Conservation (phyloP, 805 yeast species). For the Kazachstania psychrophila region DNA sequence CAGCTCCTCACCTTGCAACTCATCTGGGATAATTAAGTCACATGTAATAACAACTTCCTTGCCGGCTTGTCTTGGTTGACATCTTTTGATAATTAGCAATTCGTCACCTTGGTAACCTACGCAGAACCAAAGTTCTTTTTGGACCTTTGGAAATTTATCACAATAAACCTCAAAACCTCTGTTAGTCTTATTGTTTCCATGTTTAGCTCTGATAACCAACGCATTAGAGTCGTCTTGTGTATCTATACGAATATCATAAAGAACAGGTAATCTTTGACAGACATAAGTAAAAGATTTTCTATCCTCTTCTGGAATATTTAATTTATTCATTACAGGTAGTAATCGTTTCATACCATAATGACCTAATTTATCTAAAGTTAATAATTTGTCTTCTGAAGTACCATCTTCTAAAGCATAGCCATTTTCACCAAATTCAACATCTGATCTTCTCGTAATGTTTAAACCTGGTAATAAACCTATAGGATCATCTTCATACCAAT, state of each 20-base stretch:
- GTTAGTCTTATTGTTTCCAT: constrained; percentile 38
- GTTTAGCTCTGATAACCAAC: constrained; percentile 41
- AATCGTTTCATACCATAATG: constrained; percentile 30
- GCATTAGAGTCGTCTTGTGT: constrained; percentile 31
- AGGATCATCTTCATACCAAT: constrained; percentile 77
- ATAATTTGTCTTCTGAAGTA: constrained; percentile 7
- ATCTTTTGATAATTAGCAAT: constrained; percentile 60
- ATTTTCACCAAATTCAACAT: constrained; percentile 13
- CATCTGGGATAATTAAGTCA: constrained; percentile 42
- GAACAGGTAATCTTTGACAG: constrained; percentile 51
- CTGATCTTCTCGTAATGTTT: constrained; percentile 26
- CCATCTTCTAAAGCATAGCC: constrained; percentile 11
- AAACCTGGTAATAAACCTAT: constrained; percentile 36
- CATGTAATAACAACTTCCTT: constrained; percentile 30
- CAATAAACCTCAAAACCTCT: constrained; percentile 60
- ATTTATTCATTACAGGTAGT: constrained; percentile 7
- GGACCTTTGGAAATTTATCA: constrained; percentile 80
- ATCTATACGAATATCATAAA: constrained; percentile 35
- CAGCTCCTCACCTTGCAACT: constrained; percentile 38
- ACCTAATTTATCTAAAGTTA: constrained; percentile 38
- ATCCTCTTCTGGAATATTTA: constrained; percentile 35
- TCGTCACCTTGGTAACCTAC: constrained; percentile 47
- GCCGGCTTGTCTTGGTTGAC: constrained; percentile 44
- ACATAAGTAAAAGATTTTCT: constrained; percentile 43
- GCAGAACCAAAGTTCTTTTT: constrained; percentile 89